A percentile compares a stretch with the other conserved stretches of the same genome.
These are phyloP conservation scores for Schrenkiella parvula DNA, from an alignment of 345 rosid species.

Conservation along the genomic window DNA sequence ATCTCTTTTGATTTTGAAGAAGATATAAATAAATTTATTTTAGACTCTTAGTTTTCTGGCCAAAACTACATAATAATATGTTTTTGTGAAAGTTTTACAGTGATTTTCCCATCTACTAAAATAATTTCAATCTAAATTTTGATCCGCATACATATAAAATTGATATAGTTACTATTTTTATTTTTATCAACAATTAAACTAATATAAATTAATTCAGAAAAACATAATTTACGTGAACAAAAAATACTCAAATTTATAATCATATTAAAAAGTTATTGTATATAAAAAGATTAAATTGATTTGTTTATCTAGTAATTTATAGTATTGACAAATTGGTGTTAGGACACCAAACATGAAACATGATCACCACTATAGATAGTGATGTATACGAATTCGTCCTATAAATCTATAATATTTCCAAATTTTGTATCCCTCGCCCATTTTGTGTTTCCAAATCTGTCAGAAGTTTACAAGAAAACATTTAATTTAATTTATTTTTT, in stretches of 20 bases:
- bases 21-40: neutral
- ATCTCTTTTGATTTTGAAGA: neutral
- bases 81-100: neutral
- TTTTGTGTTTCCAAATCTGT: neutral
- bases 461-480: neutral
- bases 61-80: neutral
- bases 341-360: constrained; percentile 19
- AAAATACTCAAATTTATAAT: too few relatives aligned
- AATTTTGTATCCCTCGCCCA: neutral
- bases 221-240: too few relatives aligned
- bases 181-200: too few relatives aligned
- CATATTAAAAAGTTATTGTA: neutral
- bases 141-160: neutral
- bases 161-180: too few relatives aligned
- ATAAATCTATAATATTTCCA: constrained; percentile 2
- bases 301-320: neutral
- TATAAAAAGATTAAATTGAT: neutral
- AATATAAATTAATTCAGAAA: too few relatives aligned
- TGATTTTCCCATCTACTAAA: neutral
- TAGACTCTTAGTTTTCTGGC: neutral
- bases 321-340: neutral
- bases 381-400: constrained; percentile 8
- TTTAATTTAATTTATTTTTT: neutral
- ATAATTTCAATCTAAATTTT: neutral
- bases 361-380: constrained; percentile 1